phyloP scores from a whole-genome alignment of 1,139 yeast species.

The Magnusiomyces magnusii region DNA sequence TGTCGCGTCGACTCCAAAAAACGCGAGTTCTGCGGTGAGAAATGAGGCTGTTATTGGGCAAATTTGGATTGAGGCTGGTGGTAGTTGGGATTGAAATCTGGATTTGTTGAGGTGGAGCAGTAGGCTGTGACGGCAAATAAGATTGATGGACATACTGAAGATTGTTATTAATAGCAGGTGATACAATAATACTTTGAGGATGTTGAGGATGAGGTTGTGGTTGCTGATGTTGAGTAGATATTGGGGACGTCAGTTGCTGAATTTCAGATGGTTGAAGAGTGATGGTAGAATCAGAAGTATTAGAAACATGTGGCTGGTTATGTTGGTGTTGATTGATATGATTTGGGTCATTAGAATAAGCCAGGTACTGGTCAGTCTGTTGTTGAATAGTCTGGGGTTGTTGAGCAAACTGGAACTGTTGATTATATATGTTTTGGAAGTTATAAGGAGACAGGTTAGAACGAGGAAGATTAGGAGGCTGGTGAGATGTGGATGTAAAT shows the following conservation, averaged over 20 bases:
- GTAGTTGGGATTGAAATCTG: not conserved
- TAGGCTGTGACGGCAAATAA: not conserved
- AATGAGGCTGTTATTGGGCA: not conserved
- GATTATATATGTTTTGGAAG: not conserved
- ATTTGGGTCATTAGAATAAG: conserved; percentile 1
- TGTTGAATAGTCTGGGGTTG: not conserved
- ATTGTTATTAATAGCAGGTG: not conserved
- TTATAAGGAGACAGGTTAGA: not conserved
- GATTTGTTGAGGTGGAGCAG: not conserved
- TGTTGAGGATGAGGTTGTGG: not conserved
- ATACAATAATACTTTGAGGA: not conserved
- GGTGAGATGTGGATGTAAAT: not conserved
- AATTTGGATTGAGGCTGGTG: not conserved
- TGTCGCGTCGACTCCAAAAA: conserved; percentile 16
- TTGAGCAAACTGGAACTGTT: not conserved
- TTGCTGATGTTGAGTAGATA: not conserved
- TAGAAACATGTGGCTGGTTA: not conserved
- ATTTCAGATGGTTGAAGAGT: not conserved
- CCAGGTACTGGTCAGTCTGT: not conserved
- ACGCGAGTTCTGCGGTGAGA: conserved; percentile 13
- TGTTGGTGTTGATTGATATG: not conserved
- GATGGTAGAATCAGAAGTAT: not conserved
- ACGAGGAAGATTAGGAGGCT: not conserved
- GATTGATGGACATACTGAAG: not conserved
- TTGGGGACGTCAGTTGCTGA: not conserved